These are phyloP conservation scores for Aspergillus homomorphus DNA, from an alignment of 495 filamentous ascomycete species.

Conservation along the genomic window DNA sequence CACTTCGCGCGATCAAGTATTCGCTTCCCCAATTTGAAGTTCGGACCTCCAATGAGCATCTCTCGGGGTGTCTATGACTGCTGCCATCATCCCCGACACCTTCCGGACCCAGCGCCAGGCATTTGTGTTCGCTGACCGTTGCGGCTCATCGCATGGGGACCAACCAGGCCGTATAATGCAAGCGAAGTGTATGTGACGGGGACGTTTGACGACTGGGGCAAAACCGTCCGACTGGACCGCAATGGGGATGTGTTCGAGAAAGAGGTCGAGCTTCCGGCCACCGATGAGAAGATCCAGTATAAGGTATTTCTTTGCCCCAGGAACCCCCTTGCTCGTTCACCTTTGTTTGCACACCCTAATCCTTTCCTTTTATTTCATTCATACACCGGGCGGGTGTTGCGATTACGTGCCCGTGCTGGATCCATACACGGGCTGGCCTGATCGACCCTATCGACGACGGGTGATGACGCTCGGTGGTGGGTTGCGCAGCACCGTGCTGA, in stretches of 20 bases:
- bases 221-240: slow-evolving; percentile 76
- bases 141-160: slow-evolving; percentile 25
- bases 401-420: not conserved
- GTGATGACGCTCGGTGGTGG: slow-evolving; percentile 27
- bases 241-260: slow-evolving; percentile 70
- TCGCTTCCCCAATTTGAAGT: not conserved
- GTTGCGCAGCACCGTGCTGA: slow-evolving; percentile 22
- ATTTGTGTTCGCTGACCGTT: slow-evolving; percentile 31
- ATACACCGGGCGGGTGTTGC: not conserved
- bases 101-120: slow-evolving; percentile 5
- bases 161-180: slow-evolving; percentile 65
- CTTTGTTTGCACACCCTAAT: too few species aligned
- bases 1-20: not conserved
- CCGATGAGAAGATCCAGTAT: slow-evolving; percentile 68
- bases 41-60: not conserved
- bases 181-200: slow-evolving; percentile 92
- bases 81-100: slow-evolving; percentile 2
- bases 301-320: slow-evolving; percentile 54
- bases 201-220: slow-evolving; percentile 91
- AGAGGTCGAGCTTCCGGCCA: slow-evolving; percentile 63
- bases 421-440: not conserved
- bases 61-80: not conserved
- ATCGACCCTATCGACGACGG: not conserved
- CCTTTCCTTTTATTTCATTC: not conserved
- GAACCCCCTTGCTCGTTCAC: too few species aligned